Conservation (phyloP, 805 yeast species). For the Ogataea angusta region DNA sequence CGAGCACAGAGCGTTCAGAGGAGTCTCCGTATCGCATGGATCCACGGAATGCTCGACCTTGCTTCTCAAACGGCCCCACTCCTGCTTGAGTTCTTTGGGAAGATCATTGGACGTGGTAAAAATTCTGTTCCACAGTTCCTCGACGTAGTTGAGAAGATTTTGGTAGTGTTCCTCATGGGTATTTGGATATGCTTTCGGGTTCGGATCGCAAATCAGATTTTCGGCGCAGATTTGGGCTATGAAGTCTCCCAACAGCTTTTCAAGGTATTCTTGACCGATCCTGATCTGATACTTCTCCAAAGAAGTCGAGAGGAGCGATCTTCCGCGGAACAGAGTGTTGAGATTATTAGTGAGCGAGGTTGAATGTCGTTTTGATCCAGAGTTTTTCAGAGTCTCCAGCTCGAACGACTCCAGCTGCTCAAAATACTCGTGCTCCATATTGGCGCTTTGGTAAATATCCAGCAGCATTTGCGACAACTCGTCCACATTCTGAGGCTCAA, state of each 20-base stretch:
- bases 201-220: slow-evolving; percentile 69
- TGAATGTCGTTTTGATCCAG: slow-evolving; percentile 40
- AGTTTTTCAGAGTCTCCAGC: slow-evolving; percentile 45
- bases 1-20: slow-evolving; percentile 76
- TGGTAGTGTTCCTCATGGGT: slow-evolving; percentile 36
- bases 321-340: slow-evolving; percentile 77
- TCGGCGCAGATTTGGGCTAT: slow-evolving; percentile 49
- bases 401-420: slow-evolving; percentile 66
- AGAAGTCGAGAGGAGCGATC: slow-evolving; percentile 76
- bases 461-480: slow-evolving; percentile 56
- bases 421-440: slow-evolving; percentile 71
- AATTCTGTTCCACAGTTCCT: slow-evolving; percentile 63
- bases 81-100: slow-evolving; percentile 63
- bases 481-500: slow-evolving; percentile 41
- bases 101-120: slow-evolving; percentile 67
- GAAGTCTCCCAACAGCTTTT: slow-evolving; percentile 68
- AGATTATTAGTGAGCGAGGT: slow-evolving; percentile 39
- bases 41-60: slow-evolving; percentile 62
- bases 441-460: slow-evolving; percentile 71
- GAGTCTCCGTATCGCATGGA: slow-evolving; percentile 45
- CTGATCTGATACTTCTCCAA: slow-evolving; percentile 73
- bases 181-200: slow-evolving; percentile 52
- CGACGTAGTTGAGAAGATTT: slow-evolving; percentile 41
- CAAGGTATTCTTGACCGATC: slow-evolving; percentile 76
- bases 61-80: slow-evolving; percentile 59